phyloP scores from a whole-genome alignment of 2,329 filamentous ascomycete genomes.

The Penicillium sp. region DNA sequence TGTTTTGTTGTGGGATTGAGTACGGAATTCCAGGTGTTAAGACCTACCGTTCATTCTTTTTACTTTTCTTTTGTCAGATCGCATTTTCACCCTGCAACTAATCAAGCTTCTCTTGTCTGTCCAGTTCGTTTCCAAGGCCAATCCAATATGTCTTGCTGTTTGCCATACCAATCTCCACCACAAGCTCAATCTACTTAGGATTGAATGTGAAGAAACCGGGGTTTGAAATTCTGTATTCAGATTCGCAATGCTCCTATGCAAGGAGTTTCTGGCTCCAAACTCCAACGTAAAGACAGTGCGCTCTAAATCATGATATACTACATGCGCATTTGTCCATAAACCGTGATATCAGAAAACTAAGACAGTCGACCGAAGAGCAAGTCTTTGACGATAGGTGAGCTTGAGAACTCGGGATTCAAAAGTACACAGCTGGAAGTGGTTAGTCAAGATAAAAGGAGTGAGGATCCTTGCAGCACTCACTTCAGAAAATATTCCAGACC shows the following conservation, averaged over 20 bases:
- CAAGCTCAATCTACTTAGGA: not conserved
- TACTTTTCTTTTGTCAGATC: not conserved
- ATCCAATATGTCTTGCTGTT: not conserved
- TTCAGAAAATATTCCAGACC: conserved; percentile 93
- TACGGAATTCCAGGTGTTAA: not conserved
- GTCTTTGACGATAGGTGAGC: conserved; percentile 86
- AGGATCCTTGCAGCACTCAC: conserved; percentile 54
- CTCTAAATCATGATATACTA: conserved; percentile 3
- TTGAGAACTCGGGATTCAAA: conserved; percentile 89
- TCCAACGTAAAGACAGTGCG: conserved; percentile 1
- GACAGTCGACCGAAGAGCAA: conserved; percentile 67
- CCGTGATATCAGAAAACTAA: conserved; percentile 9
- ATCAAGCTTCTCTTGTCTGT: not conserved
- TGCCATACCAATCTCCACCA: not conserved
- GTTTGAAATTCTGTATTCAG: not conserved
- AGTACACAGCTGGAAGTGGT: conserved; percentile 71
- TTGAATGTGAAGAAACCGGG: not conserved
- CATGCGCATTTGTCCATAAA: not conserved
- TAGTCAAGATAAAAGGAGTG: not conserved
- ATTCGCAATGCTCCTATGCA: not conserved
- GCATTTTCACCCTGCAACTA: not conserved
- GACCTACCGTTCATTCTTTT: not conserved
- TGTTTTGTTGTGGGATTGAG: not conserved
- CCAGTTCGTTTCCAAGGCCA: not conserved
- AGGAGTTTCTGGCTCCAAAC: not conserved